Evolutionary conservation across 2,329 filamentous ascomycete genomes (phyloP).

Genomic region (Podosphaera leucotricha): DNA sequence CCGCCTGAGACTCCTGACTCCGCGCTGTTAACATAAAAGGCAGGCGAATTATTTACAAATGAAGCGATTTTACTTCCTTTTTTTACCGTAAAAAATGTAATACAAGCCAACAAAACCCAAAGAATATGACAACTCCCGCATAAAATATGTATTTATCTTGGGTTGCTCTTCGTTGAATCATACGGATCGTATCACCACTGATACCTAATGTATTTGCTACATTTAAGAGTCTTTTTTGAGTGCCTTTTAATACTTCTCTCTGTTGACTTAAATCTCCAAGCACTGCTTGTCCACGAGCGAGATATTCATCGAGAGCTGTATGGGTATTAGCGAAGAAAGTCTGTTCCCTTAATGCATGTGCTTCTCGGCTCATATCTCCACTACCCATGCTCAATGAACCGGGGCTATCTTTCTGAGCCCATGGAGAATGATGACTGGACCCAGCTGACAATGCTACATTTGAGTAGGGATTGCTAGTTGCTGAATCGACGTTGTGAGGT

Average conservation of each 20-base stretch:
- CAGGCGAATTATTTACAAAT: not conserved
- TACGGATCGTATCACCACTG: conserved; percentile 87
- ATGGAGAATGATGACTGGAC: conserved; percentile 8
- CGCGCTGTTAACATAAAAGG: not conserved
- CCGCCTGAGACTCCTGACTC: not conserved
- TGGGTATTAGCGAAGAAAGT: conserved; percentile 68
- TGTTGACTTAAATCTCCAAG: conserved; percentile 74
- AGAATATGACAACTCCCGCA: conserved; percentile 65
- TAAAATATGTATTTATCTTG: conserved; percentile 99
- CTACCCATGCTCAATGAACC: conserved; percentile 22
- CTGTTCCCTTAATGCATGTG: conserved; percentile 71
- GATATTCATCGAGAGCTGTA: conserved; percentile 73
- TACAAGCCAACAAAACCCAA: conserved; percentile 78
- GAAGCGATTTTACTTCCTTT: not conserved
- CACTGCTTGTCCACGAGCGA: conserved; percentile 75
- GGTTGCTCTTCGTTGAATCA: conserved; percentile 75
- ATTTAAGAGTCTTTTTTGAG: conserved; percentile 71
- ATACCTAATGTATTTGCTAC: conserved; percentile 86
- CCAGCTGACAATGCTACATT: conserved; percentile 20
- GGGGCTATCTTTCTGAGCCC: conserved; percentile 11
- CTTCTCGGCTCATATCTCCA: conserved; percentile 46
- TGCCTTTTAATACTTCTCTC: conserved; percentile 83
- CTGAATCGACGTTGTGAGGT: conserved; percentile 44
- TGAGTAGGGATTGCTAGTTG: conserved; percentile 72
- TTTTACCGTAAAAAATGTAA: conserved; percentile 34